These are phyloP conservation scores for Pseudomassariella vexata DNA, from an alignment of 2,329 filamentous ascomycete genomes.

Conservation along the genomic window DNA sequence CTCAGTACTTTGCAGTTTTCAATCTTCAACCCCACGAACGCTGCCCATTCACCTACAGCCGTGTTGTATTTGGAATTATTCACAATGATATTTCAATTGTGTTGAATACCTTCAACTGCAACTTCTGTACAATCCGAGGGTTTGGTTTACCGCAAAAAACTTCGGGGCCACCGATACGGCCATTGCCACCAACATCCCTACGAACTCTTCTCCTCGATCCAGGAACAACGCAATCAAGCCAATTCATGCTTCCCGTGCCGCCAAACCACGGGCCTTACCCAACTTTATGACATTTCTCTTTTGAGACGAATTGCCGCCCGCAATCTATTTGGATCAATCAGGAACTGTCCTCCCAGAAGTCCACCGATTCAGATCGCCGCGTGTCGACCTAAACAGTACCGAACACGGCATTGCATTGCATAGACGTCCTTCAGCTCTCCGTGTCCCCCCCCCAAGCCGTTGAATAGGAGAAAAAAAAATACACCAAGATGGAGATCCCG, in stretches of 20 bases:
- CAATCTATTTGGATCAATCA: not conserved
- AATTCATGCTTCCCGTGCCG: slow-evolving; percentile 1
- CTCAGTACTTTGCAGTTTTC: too few species aligned
- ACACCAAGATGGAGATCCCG: slow-evolving; percentile 21
- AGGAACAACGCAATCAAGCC: slow-evolving; percentile 6
- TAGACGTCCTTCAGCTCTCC: too few species aligned
- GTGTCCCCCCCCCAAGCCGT: too few species aligned
- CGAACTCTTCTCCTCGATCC: slow-evolving; percentile 7
- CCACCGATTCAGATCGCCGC: not conserved
- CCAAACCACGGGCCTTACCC: not conserved
- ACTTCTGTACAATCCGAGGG: too few species aligned
- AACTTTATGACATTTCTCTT: not conserved
- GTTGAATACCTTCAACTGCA: too few species aligned
- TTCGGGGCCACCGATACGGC: slow-evolving; percentile 16
- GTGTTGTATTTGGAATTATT: too few species aligned
- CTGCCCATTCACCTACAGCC: too few species aligned
- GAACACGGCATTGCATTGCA: too few species aligned
- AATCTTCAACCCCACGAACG: too few species aligned
- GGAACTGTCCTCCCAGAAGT: not conserved
- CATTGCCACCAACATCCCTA: slow-evolving; percentile 16
- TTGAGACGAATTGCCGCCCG: not conserved
- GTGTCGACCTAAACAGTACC: too few species aligned
- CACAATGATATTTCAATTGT: too few species aligned
- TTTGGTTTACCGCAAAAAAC: too few species aligned
- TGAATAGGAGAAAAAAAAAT: slow-evolving; percentile 5